These are phyloP conservation scores for Teunomyces atbi DNA, from an alignment of 805 yeast genomes.

Conservation along the genomic window DNA sequence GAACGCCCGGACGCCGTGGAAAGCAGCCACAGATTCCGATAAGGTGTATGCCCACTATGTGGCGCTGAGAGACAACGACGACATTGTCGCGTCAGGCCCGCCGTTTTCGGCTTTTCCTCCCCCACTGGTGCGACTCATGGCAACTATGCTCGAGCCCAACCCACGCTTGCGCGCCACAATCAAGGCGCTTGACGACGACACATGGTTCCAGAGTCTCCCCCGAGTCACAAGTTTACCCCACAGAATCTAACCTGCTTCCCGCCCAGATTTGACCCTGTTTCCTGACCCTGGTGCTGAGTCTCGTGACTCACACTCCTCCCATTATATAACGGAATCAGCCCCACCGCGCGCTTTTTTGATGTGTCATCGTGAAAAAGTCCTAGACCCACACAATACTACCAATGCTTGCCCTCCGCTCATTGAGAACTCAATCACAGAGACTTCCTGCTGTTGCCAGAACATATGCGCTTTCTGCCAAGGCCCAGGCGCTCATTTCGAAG, in stretches of 20 bases:
- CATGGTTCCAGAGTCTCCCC: neutral
- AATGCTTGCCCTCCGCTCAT: constrained; percentile 33
- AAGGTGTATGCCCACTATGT: constrained; percentile 11
- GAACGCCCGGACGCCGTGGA: constrained; percentile 46
- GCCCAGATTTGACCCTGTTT: neutral
- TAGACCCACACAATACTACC: neutral
- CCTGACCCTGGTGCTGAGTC: neutral
- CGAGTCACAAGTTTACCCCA: neutral
- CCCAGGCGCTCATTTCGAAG: constrained; percentile 64
- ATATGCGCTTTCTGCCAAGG: constrained; percentile 68
- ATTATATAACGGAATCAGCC: neutral
- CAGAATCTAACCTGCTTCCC: too few species aligned
- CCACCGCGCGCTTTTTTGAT: neutral
- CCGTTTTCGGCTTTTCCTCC: constrained; percentile 3
- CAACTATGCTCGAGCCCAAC: neutral
- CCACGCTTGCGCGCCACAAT: neutral
- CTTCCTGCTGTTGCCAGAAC: constrained; percentile 18
- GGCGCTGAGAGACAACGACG: constrained; percentile 7
- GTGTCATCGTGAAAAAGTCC: constrained; percentile 4
- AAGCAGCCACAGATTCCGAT: constrained; percentile 28
- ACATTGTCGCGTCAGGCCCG: constrained; percentile 10
- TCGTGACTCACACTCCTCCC: neutral
- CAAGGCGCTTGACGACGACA: neutral
- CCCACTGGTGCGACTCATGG: neutral
- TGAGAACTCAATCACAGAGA: constrained; percentile 18